Percentiles rank a stretch among this genome's conserved stretches.
Conservation (phyloP, 164 flowering plant genomes). For the Chimonanthus salicifolius region DNA sequence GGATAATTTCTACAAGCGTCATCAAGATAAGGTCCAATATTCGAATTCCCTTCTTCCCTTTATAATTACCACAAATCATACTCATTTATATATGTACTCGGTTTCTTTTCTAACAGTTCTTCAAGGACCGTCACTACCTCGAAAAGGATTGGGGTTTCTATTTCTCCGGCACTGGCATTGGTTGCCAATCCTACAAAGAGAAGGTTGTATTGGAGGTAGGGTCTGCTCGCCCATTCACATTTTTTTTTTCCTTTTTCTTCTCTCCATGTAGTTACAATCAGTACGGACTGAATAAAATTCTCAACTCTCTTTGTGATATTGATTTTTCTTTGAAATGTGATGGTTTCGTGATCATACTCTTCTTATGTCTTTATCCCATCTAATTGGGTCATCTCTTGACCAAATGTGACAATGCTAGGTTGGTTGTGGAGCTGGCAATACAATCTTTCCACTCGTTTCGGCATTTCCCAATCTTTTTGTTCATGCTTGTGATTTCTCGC, state of each 20-base stretch:
- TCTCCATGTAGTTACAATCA: too few relatives aligned
- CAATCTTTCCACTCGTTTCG: constrained; percentile 39
- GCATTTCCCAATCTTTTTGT: constrained; percentile 39
- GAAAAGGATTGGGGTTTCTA: constrained; percentile 87
- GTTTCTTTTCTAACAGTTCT: constrained; percentile 46
- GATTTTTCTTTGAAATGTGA: not conserved
- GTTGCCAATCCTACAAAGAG: not conserved
- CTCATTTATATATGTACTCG: not conserved
- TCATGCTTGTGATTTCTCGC: constrained; percentile 57
- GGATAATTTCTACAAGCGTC: constrained; percentile 85
- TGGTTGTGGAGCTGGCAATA: constrained; percentile 61
- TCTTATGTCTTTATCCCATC: too few relatives aligned
- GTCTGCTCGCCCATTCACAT: not conserved
- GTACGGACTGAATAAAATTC: not conserved
- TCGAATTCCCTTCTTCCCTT: not conserved
- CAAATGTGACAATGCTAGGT: constrained; percentile 22
- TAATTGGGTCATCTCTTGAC: not conserved
- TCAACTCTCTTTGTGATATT: not conserved
- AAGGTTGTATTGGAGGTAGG: constrained; percentile 45
- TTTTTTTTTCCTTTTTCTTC: not conserved
- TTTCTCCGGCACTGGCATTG: constrained; percentile 33
- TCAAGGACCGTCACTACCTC: constrained; percentile 89
- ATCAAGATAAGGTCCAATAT: constrained; percentile 54
- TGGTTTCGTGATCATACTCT: too few relatives aligned
- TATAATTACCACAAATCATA: not conserved